Percentiles rank a stretch among this genome's conserved stretches.
phyloP scores from a whole-genome alignment of 2,329 filamentous ascomycete species.

The Beauveria rudraprayagi region DNA sequence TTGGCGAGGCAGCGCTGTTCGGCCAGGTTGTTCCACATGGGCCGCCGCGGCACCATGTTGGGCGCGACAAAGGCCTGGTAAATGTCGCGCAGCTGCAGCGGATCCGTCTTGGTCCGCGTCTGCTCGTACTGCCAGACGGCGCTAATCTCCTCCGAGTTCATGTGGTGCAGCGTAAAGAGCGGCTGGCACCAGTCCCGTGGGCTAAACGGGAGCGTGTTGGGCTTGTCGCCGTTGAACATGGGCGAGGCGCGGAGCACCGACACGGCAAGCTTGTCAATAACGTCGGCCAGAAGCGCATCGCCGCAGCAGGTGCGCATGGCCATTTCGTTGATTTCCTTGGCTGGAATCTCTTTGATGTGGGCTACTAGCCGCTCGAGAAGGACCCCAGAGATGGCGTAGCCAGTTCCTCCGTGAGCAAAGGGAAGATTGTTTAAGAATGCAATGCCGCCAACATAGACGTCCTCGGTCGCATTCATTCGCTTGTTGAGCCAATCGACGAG shows the following conservation, averaged over 20 bases:
- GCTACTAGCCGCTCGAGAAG: slow-evolving; percentile 41
- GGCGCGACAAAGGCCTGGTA: slow-evolving; percentile 41
- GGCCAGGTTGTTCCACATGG: slow-evolving; percentile 47
- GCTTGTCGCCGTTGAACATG: slow-evolving; percentile 50
- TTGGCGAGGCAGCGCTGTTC: slow-evolving; percentile 39
- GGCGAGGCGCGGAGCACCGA: slow-evolving; percentile 38
- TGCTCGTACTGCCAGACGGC: slow-evolving; percentile 47
- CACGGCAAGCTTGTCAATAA: slow-evolving; percentile 35
- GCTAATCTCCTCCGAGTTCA: slow-evolving; percentile 44
- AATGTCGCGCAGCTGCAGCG: slow-evolving; percentile 39
- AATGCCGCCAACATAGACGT: slow-evolving; percentile 43
- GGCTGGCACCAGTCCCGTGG: slow-evolving; percentile 47
- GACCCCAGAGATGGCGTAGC: slow-evolving; percentile 46
- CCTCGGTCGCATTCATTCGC: slow-evolving; percentile 32
- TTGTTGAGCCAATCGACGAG: slow-evolving; percentile 41
- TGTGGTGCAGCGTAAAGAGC: slow-evolving; percentile 49
- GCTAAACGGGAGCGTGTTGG: slow-evolving; percentile 40
- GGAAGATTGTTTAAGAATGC: slow-evolving; percentile 36
- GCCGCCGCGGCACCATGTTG: slow-evolving; percentile 31
- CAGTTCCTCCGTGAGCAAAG: slow-evolving; percentile 51
- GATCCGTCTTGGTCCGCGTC: slow-evolving; percentile 32
- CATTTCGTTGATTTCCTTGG: slow-evolving; percentile 37
- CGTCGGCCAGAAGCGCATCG: slow-evolving; percentile 42
- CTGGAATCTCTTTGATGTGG: slow-evolving; percentile 31
- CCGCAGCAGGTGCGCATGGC: slow-evolving; percentile 41